These are phyloP conservation scores for Platanthera zijinensis DNA, from an alignment of 106 monocot species.

Conservation along the genomic window DNA sequence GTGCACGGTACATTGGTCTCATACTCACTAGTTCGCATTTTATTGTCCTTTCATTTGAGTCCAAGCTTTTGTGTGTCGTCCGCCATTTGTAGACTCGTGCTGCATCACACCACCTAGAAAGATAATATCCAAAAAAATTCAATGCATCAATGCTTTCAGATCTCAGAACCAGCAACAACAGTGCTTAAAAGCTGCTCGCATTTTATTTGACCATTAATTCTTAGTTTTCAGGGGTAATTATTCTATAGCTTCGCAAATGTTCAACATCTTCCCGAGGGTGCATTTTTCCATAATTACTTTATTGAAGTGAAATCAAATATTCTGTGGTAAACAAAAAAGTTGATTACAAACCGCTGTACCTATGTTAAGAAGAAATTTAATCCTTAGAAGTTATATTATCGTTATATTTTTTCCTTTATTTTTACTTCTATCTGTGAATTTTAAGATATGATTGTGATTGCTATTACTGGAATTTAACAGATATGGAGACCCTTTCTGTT, in stretches of 20 bases:
- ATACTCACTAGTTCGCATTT: too few species aligned
- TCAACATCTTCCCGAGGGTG: neutral
- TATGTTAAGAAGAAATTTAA: neutral
- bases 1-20: too few species aligned
- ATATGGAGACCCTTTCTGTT: slow-evolving; percentile 23
- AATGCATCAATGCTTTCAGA: neutral
- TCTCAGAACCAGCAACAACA: neutral
- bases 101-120: neutral
- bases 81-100: too few species aligned
- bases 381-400: neutral
- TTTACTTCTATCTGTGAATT: neutral
- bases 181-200: neutral
- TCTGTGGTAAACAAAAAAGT: neutral
- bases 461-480: slow-evolving; percentile 3
- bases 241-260: neutral
- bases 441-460: neutral
- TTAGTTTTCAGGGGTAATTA: neutral
- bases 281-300: neutral
- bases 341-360: neutral
- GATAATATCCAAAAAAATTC: neutral
- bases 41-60: too few species aligned
- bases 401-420: neutral
- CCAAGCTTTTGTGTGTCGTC: too few species aligned
- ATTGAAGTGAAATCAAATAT: neutral
- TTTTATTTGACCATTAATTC: neutral